Conservation (phyloP, 139 green algal genomes). For the Closterium sp. region DNA sequence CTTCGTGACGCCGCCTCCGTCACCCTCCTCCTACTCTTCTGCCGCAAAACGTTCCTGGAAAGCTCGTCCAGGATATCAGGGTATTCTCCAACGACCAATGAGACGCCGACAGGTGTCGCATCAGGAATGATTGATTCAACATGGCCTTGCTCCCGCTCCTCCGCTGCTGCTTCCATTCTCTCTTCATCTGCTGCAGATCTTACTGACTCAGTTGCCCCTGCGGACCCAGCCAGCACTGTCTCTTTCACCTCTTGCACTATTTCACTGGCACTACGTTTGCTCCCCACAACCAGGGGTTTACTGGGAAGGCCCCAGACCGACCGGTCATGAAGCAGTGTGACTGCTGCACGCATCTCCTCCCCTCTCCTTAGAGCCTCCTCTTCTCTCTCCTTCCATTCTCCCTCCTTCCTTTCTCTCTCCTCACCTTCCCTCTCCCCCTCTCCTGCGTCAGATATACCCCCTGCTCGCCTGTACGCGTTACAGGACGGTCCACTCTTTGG, state of each 20-base stretch:
- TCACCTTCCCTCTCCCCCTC: too few relatives aligned
- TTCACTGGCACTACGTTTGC: not conserved
- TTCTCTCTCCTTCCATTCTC: not conserved
- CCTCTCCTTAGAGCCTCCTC: not conserved
- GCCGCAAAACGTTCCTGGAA: not conserved
- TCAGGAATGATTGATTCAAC: not conserved
- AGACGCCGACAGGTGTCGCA: not conserved
- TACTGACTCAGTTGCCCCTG: not conserved
- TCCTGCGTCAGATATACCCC: not conserved
- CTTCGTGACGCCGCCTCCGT: not conserved
- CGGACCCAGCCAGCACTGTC: too few relatives aligned
- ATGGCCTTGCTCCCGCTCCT: not conserved
- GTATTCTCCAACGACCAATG: not conserved
- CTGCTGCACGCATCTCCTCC: not conserved
- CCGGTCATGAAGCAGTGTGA: not conserved
- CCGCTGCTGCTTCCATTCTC: not conserved
- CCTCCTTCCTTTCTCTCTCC: too few relatives aligned
- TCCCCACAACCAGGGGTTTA: not conserved
- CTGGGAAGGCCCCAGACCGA: not conserved
- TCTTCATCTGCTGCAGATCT: not conserved
- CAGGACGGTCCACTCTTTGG: not conserved
- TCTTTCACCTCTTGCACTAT: not conserved
- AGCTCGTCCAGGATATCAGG: not conserved
- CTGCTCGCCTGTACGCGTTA: not conserved
- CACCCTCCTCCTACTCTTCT: not conserved